Evolutionary conservation across 345 rosid species (phyloP).

Genomic region (Firmiana major): DNA sequence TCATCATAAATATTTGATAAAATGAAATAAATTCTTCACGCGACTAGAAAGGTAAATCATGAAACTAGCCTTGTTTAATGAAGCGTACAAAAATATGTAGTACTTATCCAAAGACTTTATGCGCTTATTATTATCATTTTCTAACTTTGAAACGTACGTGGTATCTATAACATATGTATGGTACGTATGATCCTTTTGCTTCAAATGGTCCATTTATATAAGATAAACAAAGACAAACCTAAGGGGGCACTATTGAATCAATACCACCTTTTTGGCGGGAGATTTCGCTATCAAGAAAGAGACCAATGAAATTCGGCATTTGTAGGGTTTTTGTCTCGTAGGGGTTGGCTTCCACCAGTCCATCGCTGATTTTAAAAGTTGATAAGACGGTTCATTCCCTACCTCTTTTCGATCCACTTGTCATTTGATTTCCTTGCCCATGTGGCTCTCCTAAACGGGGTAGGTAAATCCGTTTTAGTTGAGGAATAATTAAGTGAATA

Average conservation of each 20-base stretch:
- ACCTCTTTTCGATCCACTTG: constrained; percentile 10
- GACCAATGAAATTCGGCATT: constrained; percentile 19
- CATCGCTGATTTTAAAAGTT: not conserved
- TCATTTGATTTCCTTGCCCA: constrained; percentile 1
- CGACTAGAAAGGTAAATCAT: no score
- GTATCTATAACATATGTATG: not conserved
- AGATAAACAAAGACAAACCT: not conserved
- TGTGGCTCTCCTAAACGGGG: constrained; percentile 10
- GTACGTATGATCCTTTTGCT: not conserved
- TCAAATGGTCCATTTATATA: not conserved
- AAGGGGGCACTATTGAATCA: not conserved
- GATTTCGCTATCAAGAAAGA: constrained; percentile 31
- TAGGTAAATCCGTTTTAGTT: constrained; percentile 19
- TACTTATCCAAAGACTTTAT: no score
- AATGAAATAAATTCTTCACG: no score
- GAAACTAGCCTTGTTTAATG: no score
- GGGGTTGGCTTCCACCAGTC: not conserved
- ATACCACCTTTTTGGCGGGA: constrained; percentile 42
- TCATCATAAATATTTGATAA: no score
- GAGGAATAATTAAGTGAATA: not conserved
- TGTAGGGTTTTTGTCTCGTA: not conserved
- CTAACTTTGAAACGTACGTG: no score
- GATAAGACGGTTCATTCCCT: constrained; percentile 9
- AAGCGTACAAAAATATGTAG: no score
- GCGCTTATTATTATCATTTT: not conserved